These are phyloP conservation scores for Podila clonocystis DNA, from an alignment of 192 early-diverging fungal species.

Conservation along the genomic window DNA sequence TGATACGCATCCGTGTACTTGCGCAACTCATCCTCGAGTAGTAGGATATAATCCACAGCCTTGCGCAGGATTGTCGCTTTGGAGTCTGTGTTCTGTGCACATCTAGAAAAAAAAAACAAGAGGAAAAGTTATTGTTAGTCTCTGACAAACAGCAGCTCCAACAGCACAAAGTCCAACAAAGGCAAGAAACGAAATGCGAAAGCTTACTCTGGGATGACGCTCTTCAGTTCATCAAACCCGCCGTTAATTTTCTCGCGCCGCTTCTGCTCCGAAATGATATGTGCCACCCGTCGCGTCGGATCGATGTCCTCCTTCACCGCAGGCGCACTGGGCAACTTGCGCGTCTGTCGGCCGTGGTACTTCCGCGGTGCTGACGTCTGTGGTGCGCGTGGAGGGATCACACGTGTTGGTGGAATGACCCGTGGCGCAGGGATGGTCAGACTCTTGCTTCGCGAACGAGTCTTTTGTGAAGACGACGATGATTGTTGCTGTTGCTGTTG, in stretches of 20 bases:
- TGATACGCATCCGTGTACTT: constrained; percentile 40
- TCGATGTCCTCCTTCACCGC: constrained; percentile 22
- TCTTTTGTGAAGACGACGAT: background rate
- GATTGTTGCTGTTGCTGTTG: constrained; percentile 7
- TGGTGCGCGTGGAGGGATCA: constrained; percentile 28
- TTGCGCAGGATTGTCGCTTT: constrained; percentile 47
- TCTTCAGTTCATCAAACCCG: constrained; percentile 57
- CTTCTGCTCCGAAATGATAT: constrained; percentile 57
- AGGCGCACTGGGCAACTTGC: constrained; percentile 17
- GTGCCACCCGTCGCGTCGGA: constrained; percentile 52
- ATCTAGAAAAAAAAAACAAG: constrained; percentile 13
- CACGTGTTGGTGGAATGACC: constrained; percentile 38
- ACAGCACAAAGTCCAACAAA: constrained; percentile 9
- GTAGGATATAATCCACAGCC: constrained; percentile 38
- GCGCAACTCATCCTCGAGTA: constrained; percentile 38
- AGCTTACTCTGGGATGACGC: constrained; percentile 51
- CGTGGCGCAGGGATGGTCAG: constrained; percentile 41
- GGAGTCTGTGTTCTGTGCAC: constrained; percentile 39
- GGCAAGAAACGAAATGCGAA: background rate
- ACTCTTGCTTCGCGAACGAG: constrained; percentile 39
- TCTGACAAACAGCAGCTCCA: background rate
- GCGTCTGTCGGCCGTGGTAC: constrained; percentile 48
- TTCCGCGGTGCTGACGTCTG: constrained; percentile 44
- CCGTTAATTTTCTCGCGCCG: constrained; percentile 56
- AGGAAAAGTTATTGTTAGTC: background rate